A percentile compares a stretch with the other conserved stretches of the same genome.
These are phyloP conservation scores for Letharia columbiana DNA, from an alignment of 495 filamentous ascomycete genomes.

Conservation along the genomic window DNA sequence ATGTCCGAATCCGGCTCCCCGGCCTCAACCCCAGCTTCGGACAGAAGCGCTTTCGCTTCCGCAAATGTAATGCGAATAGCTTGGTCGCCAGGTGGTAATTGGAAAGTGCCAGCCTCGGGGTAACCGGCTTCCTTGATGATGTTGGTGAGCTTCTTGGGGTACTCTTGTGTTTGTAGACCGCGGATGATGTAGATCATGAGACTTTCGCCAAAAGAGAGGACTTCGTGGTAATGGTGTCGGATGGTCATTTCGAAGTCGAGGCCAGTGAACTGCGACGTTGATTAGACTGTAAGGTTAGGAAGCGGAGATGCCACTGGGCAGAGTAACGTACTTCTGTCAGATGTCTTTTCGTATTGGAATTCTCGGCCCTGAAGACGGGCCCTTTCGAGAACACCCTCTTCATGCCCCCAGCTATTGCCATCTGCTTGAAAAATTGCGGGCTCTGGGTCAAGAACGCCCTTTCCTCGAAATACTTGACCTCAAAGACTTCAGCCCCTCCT, in stretches of 20 bases:
- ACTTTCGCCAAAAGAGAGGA: conserved; percentile 67
- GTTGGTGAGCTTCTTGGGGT: conserved; percentile 52
- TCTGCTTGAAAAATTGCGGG: conserved; percentile 94
- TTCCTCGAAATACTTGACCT: conserved; percentile 81
- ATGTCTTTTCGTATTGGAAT: conserved; percentile 91
- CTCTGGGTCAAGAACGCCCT: conserved; percentile 84
- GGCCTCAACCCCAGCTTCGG: conserved; percentile 68
- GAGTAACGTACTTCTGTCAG: conserved; percentile 63
- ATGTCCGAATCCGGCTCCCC: conserved; percentile 72
- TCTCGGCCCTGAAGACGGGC: conserved; percentile 92
- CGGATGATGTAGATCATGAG: conserved; percentile 86
- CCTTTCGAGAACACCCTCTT: conserved; percentile 84
- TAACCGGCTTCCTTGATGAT: conserved; percentile 52
- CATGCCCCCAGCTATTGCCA: conserved; percentile 87
- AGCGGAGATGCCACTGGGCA: background rate
- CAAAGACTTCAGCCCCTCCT: conserved; percentile 89
- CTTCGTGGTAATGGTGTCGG: conserved; percentile 79
- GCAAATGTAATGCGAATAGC: conserved; percentile 76
- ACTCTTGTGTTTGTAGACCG: conserved; percentile 57
- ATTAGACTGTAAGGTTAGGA: background rate
- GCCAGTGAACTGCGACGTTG: conserved; percentile 61
- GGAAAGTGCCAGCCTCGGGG: conserved; percentile 49
- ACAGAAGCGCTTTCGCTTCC: conserved; percentile 73
- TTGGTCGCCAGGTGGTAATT: conserved; percentile 56
- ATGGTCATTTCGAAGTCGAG: conserved; percentile 98